Percentiles rank a stretch among this genome's conserved stretches.
Evolutionary conservation across 371 early-diverging fungal species (phyloP).

Genomic region (Zopfochytrium polystomum): DNA sequence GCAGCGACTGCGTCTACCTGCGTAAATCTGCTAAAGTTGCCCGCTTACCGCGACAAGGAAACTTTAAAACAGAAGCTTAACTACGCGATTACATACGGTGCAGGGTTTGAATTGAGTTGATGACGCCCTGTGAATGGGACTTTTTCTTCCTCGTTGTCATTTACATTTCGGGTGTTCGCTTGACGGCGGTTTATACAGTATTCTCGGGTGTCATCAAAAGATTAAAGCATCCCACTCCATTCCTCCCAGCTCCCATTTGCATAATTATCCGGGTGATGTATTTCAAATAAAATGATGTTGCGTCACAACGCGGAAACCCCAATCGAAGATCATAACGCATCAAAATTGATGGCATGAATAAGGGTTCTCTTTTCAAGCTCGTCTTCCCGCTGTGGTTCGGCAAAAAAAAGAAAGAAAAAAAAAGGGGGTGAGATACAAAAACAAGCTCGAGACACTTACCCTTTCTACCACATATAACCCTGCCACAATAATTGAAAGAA

Average conservation of each 20-base stretch:
- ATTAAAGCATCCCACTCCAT: no score
- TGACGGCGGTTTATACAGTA: no score
- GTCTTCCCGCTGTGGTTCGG: conserved; percentile 60
- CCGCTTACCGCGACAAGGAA: conserved; percentile 62
- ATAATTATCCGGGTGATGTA: no score
- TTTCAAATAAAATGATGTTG: no score
- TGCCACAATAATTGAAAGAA: conserved; percentile 67
- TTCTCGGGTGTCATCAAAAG: no score
- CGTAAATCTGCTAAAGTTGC: conserved; percentile 90
- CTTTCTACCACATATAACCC: conserved; percentile 73
- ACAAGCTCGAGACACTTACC: conserved; percentile 34
- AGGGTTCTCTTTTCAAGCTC: conserved; percentile 68
- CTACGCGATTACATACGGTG: conserved; percentile 81
- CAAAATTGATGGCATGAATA: conserved; percentile 84
- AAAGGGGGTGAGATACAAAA: neutral
- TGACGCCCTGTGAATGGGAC: no score
- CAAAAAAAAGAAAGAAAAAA: no score
- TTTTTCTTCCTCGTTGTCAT: no score
- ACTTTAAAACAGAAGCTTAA: conserved; percentile 64
- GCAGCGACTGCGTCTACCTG: conserved; percentile 68
- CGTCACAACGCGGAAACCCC: no score
- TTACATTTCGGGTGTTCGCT: no score
- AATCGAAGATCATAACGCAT: conserved; percentile 64
- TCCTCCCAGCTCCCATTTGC: no score
- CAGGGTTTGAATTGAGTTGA: conserved; percentile 74